Percentiles rank a stretch among this genome's conserved stretches.
Conservation (phyloP, 352 stramenopile genomes). For the Phytopythium oedochilum region DNA sequence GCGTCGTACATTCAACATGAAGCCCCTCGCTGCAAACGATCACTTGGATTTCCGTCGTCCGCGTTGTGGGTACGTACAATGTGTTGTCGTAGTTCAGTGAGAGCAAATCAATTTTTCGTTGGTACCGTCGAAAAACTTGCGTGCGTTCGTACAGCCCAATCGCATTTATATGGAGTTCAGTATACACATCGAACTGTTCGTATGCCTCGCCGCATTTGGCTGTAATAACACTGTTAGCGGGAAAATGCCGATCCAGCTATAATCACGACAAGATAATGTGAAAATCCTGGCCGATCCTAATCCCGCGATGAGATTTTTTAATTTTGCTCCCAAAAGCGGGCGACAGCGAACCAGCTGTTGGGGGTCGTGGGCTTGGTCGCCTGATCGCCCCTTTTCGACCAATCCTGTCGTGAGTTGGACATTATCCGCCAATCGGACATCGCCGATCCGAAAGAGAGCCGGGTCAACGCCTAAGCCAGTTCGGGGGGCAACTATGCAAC, state of each 20-base stretch:
- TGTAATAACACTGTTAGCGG: no score
- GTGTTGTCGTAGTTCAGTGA: no score
- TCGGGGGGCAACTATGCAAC: background rate
- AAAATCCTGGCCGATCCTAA: conserved; percentile 1
- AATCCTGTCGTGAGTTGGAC: background rate
- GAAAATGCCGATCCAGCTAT: background rate
- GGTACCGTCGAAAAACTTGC: background rate
- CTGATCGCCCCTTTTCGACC: background rate
- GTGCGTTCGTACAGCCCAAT: background rate
- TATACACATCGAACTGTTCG: background rate
- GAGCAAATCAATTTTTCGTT: no score
- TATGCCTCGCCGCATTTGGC: background rate
- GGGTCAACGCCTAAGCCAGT: background rate
- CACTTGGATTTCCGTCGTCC: background rate
- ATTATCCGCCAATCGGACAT: background rate
- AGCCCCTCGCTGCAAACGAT: no score
- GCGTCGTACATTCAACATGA: no score
- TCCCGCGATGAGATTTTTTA: background rate
- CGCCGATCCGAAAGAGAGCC: background rate
- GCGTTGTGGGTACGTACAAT: no score
- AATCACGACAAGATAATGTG: background rate
- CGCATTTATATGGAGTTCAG: background rate
- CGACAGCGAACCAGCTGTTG: background rate
- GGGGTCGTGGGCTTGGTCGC: background rate
- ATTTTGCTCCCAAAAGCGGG: background rate